Evolutionary conservation across 306 rosid genomes (phyloP), one percentile per base, ranked within the genome.

Genomic region (Erythrophleum fordii): DNA sequence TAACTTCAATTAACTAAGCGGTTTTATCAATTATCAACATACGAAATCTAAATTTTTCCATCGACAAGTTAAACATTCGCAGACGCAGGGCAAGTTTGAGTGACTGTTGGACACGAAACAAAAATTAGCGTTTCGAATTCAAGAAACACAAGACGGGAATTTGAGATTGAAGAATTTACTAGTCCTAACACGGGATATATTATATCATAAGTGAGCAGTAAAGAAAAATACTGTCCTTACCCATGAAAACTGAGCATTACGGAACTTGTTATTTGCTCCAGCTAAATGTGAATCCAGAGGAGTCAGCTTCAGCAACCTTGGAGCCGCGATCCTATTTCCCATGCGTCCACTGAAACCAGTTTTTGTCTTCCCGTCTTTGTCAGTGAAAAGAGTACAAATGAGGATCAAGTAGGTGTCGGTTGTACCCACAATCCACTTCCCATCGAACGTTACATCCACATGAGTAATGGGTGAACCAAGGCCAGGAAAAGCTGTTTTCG

Each of bases 181-280:
- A 14, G 28, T 6, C 66, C 66, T 1, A 34, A 61, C 68, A 59
- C 4, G n/a, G 65, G 37, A 59, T 59, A 59, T n/a, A 18, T n/a
- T 65, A 37, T 65, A 64, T 28, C 35, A 52, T 2, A 67, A 66
- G 34, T 44, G 52, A 69, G 28, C 76, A 49, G 59, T 34, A 6
- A 42, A 48, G 22, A 11, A 18, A 72, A 34, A 45, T 39, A 60
- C 37, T n/a, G 9, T 2, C 81, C 92, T 83, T 80, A 93, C 99
- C 99, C 99, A 96, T 0, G 99, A 96, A 85, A 96, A 96, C 86
- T 96, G 99, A 53, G 97, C 98, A 42, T 89, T 93, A 16, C 89
- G 97, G 77, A 96, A 93, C 77, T 91, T 96, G 44, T 96, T 96
- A 61, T 96, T 86, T 0, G 23, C 85, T 76, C 99, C 99, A 44